These are phyloP conservation scores for Sarcomyxa edulis DNA, from an alignment of 768 basidiomycete genomes.

Conservation along the genomic window DNA sequence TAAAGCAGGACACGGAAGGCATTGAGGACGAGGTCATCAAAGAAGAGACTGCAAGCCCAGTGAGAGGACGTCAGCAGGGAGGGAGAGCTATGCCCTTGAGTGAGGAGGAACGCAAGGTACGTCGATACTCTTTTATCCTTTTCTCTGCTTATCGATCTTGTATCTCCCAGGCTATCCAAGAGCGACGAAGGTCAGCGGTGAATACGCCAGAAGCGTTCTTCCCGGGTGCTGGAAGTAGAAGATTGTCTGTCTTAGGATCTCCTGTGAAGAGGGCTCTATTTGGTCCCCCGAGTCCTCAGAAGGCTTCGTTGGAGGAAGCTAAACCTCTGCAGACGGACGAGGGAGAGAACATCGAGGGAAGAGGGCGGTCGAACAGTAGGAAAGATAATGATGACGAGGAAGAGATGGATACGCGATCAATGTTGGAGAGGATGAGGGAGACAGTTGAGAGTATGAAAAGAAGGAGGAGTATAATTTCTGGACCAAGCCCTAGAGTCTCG, in stretches of 20 bases:
- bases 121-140: background rate
- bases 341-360: too few relatives aligned
- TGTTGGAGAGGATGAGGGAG: constrained; percentile 45
- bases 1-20: constrained; percentile 3
- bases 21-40: background rate
- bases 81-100: constrained; percentile 12
- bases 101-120: constrained; percentile 44
- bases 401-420: constrained; percentile 30
- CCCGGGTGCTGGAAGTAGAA: constrained; percentile 8
- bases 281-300: too few relatives aligned
- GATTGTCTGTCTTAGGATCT: constrained; percentile 45
- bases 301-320: too few relatives aligned
- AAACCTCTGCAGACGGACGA: constrained; percentile 8
- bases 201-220: constrained; percentile 30
- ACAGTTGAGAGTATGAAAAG: constrained; percentile 44
- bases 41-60: constrained; percentile 9
- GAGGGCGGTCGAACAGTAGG: background rate
- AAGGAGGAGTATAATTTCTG: constrained; percentile 29
- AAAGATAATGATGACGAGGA: constrained; percentile 23
- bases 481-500: constrained; percentile 12
- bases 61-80: constrained; percentile 10
- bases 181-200: constrained; percentile 56
- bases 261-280: constrained; percentile 13
- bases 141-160: background rate
- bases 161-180: constrained; percentile 56